Percentiles rank a stretch among this genome's conserved stretches.
Evolutionary conservation across 75 land plant species (phyloP).

Genomic region (Azolla pinnata): DNA sequence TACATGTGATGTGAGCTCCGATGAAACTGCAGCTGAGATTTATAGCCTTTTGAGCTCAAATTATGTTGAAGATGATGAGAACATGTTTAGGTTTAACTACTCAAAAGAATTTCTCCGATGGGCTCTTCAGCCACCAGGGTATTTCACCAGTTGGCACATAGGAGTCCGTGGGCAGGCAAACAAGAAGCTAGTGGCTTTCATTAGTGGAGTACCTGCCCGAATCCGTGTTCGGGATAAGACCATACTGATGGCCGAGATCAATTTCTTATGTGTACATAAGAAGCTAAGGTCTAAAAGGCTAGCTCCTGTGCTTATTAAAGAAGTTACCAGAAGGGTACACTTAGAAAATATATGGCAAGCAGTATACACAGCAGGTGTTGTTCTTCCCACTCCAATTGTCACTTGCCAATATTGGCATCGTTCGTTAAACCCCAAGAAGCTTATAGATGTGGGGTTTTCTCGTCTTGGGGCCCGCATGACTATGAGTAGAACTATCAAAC

Average conservation of each 20-base stretch:
- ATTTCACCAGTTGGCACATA: slow-evolving; percentile 59
- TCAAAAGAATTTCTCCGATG: slow-evolving; percentile 63
- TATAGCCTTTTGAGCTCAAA: slow-evolving; percentile 50
- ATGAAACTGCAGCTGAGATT: slow-evolving; percentile 41
- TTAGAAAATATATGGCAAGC: slow-evolving; percentile 73
- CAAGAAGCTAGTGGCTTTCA: slow-evolving; percentile 73
- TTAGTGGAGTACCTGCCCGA: slow-evolving; percentile 68
- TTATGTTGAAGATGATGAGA: slow-evolving; percentile 84
- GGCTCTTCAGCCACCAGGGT: slow-evolving; percentile 74
- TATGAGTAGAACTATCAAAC: slow-evolving; percentile 70
- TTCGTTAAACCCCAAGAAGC: slow-evolving; percentile 73
- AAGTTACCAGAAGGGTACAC: slow-evolving; percentile 68
- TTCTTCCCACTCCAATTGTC: slow-evolving; percentile 62
- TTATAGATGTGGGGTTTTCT: slow-evolving; percentile 77
- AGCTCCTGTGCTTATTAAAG: slow-evolving; percentile 69
- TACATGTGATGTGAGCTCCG: slow-evolving; percentile 63
- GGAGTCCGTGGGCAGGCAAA: slow-evolving; percentile 52
- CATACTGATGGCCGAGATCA: slow-evolving; percentile 71
- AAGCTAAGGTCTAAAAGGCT: slow-evolving; percentile 71
- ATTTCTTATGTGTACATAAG: slow-evolving; percentile 79
- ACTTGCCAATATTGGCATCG: slow-evolving; percentile 82
- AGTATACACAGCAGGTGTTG: slow-evolving; percentile 75
- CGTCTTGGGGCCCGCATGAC: slow-evolving; percentile 74
- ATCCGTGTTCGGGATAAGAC: slow-evolving; percentile 46
- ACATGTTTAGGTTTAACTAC: slow-evolving; percentile 76